phyloP scores from a whole-genome alignment of 441 rosid species.

The Eruca vesicaria region DNA sequence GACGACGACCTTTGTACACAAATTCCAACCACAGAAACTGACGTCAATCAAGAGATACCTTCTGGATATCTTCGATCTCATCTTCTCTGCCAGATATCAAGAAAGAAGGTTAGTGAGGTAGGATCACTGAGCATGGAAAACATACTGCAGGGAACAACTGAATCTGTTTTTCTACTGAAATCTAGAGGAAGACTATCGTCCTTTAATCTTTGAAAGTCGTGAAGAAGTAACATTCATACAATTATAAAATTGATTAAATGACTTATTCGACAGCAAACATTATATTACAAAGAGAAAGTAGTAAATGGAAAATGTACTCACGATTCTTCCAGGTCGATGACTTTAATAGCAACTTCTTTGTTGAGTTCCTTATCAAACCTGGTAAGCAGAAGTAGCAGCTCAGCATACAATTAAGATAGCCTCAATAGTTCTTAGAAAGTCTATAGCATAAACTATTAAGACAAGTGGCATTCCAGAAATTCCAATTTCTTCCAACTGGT shows the following conservation, averaged over 20 bases:
- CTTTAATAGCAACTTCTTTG: slow-evolving; percentile 93
- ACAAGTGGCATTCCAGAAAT: background rate
- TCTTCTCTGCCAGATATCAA: slow-evolving; percentile 64
- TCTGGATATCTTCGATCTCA: slow-evolving; percentile 95
- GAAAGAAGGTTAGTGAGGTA: background rate
- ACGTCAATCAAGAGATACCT: slow-evolving; percentile 45
- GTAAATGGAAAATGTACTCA: slow-evolving; percentile 42
- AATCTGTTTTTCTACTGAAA: background rate
- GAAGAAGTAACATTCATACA: background rate
- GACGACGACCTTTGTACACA: slow-evolving; percentile 13
- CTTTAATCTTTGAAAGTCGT: background rate
- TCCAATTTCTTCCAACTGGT: background rate
- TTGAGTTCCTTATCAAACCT: slow-evolving; percentile 90
- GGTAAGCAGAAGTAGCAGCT: slow-evolving; percentile 29
- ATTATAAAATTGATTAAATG: no score
- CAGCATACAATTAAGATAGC: slow-evolving; percentile 1
- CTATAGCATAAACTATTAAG: background rate
- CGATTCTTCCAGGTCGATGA: slow-evolving; percentile 96
- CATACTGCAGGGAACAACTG: background rate
- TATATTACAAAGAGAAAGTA: background rate
- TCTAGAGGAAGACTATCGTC: background rate
- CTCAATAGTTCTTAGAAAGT: background rate
- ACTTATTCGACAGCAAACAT: no score
- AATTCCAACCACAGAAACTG: background rate
- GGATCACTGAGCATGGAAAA: background rate